Conservation (phyloP, 495 filamentous ascomycete genomes). For the Entonaema liquescens region DNA sequence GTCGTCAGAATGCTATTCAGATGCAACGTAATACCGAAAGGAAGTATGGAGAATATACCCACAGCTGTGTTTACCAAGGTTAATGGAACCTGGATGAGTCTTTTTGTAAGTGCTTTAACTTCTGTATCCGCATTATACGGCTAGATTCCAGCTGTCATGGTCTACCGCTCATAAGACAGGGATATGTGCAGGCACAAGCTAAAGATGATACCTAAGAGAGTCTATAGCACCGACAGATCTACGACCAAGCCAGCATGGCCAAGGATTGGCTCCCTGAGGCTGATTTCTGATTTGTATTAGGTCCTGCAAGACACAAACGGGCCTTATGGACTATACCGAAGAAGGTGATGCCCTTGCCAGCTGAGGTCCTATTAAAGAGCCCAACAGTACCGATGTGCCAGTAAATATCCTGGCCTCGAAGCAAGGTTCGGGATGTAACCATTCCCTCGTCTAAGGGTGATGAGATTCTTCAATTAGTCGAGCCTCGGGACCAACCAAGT, state of each 20-base stretch:
- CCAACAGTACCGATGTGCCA: background rate
- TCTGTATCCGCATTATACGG: background rate
- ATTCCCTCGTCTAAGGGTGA: slow-evolving; percentile 1
- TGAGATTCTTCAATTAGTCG: background rate
- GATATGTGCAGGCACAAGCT: background rate
- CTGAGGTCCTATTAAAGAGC: background rate
- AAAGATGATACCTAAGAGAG: background rate
- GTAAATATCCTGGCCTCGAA: background rate
- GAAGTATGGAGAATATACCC: background rate
- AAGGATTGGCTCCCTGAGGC: background rate
- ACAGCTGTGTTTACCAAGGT: background rate
- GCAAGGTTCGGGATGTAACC: background rate
- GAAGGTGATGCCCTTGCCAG: background rate
- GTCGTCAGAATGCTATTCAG: background rate
- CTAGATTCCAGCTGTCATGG: background rate
- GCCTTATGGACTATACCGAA: background rate
- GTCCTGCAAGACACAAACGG: background rate
- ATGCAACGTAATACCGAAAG: background rate
- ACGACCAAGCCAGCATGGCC: background rate
- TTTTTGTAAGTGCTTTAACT: background rate
- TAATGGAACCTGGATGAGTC: background rate
- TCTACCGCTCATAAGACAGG: background rate
- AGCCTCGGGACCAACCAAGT: background rate
- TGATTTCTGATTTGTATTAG: background rate
- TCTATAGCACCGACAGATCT: background rate